Base-by-base conservation (phyloP, 1,284 basidiomycete species). In the Pascua guehoae region DNA sequence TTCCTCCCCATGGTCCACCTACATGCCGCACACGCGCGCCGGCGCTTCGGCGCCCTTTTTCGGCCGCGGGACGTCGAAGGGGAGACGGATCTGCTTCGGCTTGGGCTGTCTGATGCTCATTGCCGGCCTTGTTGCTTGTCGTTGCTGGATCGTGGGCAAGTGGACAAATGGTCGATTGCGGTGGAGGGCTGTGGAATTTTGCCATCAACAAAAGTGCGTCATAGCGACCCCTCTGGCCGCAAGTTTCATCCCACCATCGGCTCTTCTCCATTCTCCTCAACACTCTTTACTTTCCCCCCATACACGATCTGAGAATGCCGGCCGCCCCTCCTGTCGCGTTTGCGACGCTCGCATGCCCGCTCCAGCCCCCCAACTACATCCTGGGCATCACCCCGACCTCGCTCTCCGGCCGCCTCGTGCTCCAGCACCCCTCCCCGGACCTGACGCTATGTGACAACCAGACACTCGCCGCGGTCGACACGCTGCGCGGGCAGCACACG, bases 101-200 rank as follows among this genome's bases (percentile, higher is more conserved):
- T 71, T 73, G 7, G 75, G 75, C 41, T 73, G 72, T 32, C 71
- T 71, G 51, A 77, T 74, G 7, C 70, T 69, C 69, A 72, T 70
- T 45, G 40, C n/a, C 16, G 38, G 41, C 32, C 14, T 41, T 32
- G 24, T 32, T 7, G 24, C n/a, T 32, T 32, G 24, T 32, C 24
- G 24, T 32, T 7, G 24, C 24, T 38, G 36, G 41, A 12, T 36
- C 12, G 45, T 44, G 43, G 10, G 43, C 10, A 38, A 42, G 49
- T 49, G 48, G 41, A 37, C 17, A 41, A 39, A n/a, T 38, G 41
- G 48, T 41, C 3, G 14, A 51, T 43, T 12, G 41, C 43, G 49
- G 49, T 43, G 49, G 49, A 24, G 17, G 12, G 10, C 32, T 15
- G 18, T 12, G 46, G 49, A 51, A 37, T 43, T 51, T 51, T 51